A percentile compares a stretch with the other conserved stretches of the same genome.
phyloP scores from a whole-genome alignment of 371 early-diverging fungal species.

The Mortierella sp. region DNA sequence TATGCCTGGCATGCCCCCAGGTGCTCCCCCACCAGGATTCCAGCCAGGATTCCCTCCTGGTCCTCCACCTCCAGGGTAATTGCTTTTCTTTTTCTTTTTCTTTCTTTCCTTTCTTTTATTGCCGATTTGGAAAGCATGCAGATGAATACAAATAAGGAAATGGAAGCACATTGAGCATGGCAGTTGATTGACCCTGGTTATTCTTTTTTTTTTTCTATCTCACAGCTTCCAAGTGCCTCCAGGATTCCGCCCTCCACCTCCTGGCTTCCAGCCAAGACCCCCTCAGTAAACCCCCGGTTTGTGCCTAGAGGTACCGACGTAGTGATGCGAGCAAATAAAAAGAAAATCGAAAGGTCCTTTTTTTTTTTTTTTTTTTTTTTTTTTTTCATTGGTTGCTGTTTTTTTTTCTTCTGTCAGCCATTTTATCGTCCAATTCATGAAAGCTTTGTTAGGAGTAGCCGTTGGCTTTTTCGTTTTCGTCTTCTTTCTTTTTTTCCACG shows the following conservation, averaged over 20 bases:
- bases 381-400: not conserved
- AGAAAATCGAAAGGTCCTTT: not conserved
- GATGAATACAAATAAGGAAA: too few species aligned
- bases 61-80: conserved; percentile 50
- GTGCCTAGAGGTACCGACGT: too few species aligned
- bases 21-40: conserved; percentile 59
- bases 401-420: too few species aligned
- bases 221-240: conserved; percentile 58
- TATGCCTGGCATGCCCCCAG: conserved; percentile 35
- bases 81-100: not conserved
- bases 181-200: conserved; percentile 24
- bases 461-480: conserved; percentile 6
- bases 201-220: conserved; percentile 4
- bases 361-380: not conserved
- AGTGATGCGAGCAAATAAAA: not conserved
- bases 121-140: not conserved
- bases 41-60: conserved; percentile 52
- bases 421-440: not conserved
- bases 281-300: conserved; percentile 23
- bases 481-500: conserved; percentile 13
- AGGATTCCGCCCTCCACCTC: conserved; percentile 66
- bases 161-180: not conserved
- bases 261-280: conserved; percentile 38
- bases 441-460: not conserved
- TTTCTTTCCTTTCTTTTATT: not conserved